Base-by-base conservation (phyloP, 805 yeast species). In the Starmerella floricola region DNA sequence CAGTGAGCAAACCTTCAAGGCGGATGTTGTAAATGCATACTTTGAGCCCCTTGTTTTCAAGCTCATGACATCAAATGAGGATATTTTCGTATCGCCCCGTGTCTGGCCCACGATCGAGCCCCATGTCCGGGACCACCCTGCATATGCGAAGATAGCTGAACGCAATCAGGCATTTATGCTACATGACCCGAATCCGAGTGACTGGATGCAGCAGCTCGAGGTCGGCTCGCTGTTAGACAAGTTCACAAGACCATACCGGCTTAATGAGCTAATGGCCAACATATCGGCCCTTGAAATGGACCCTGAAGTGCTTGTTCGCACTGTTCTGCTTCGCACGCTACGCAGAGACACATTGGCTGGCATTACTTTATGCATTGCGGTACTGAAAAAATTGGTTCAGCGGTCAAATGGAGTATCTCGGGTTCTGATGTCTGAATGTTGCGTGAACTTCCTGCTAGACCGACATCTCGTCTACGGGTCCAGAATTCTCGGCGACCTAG, bases 401-500 rank as follows among this genome's bases (percentile, higher is more conserved):
- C 36, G 40, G 31, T 19, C 27, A 12, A 6, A 18, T 15, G 13
- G n/a, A 6, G 6, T 10, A 6, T 39, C 41, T 3, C 28, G 48
- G 33, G 26, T 35, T 8, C 27, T 34, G 15, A 31, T 51, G 3
- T 49, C 54, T 6, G 59, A 52, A 8, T 20, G 38, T 31, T 34
- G 47, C 18, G 41, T 46, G 36, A 37, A 51, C 4, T 49, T 48
- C 29, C 41, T 55, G 27, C 44, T 54, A 33, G 53, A 49, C 16
- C 43, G 48, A 3, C 45, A 49, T 6, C 38, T 42, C 20, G 31
- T 31, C 13, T 34, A 36, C 24, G 37, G 35, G 19, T 40, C 49
- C 13, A 11, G 36, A 3, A 19, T 28, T 8, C 27, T 51, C 13
- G 41, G 39, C 47, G 64, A 69, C n/a, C 58, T 77, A 26, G 64